A percentile compares a stretch with the other conserved stretches of the same genome.
Conservation (phyloP, 805 yeast genomes). For the Wickerhamiella cacticola region DNA sequence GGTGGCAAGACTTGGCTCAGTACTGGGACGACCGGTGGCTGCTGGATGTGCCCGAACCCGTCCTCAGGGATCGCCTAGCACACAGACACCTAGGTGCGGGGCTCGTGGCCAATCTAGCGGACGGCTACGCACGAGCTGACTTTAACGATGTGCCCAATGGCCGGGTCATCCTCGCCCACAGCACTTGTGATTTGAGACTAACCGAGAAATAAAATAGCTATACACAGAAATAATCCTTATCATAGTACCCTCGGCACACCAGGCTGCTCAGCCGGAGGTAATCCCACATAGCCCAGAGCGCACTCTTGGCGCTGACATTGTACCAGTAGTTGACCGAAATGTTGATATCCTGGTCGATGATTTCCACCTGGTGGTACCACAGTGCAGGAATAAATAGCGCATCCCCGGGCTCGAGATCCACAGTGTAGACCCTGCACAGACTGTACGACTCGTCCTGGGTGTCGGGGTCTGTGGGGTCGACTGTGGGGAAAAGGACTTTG, state of each 20-base stretch:
- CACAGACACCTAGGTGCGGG: slow-evolving; percentile 44
- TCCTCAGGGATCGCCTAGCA: slow-evolving; percentile 48
- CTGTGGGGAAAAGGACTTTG: slow-evolving; percentile 27
- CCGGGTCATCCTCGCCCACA: slow-evolving; percentile 13
- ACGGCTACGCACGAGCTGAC: slow-evolving; percentile 32
- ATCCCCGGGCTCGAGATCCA: slow-evolving; percentile 30
- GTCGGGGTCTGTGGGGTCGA: slow-evolving; percentile 24
- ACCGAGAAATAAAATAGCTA: background rate
- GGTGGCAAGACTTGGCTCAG: slow-evolving; percentile 43
- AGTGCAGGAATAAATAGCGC: slow-evolving; percentile 31
- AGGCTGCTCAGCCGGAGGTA: slow-evolving; percentile 21
- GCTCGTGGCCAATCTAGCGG: slow-evolving; percentile 26
- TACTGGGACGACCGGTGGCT: slow-evolving; percentile 35
- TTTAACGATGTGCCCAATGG: slow-evolving; percentile 56
- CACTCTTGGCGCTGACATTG: slow-evolving; percentile 20
- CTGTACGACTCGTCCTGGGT: slow-evolving; percentile 14
- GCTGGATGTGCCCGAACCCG: slow-evolving; percentile 36
- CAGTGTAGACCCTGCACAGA: slow-evolving; percentile 22
- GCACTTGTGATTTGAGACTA: slow-evolving; percentile 9
- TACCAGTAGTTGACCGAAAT: slow-evolving; percentile 30
- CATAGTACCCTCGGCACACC: slow-evolving; percentile 21
- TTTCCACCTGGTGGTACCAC: slow-evolving; percentile 33
- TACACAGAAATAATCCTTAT: slow-evolving; percentile 17
- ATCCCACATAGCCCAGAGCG: slow-evolving; percentile 28
- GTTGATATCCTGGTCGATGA: slow-evolving; percentile 18